Conservation (phyloP, 1,139 yeast genomes). For the Taphrina wiesneri region DNA sequence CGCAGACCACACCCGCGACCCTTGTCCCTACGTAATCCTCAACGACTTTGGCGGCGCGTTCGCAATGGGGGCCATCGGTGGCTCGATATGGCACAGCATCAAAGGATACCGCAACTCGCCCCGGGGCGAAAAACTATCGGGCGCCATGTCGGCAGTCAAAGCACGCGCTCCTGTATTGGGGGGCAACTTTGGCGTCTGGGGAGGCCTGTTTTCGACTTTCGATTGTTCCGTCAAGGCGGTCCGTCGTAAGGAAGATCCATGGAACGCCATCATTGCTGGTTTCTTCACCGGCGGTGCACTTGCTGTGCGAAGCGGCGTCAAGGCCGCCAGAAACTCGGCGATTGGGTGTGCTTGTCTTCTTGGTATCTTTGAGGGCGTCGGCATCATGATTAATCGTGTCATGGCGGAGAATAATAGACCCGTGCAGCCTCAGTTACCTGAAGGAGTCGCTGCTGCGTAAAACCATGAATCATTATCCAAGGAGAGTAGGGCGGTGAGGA, state of each 20-base stretch:
- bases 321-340: slow-evolving; percentile 93
- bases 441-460: slow-evolving; percentile 19
- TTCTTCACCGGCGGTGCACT: slow-evolving; percentile 97
- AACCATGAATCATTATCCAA: too few species aligned
- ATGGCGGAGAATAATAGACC: slow-evolving; percentile 85
- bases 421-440: slow-evolving; percentile 44
- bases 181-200: slow-evolving; percentile 99
- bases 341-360: slow-evolving; percentile 95
- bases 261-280: slow-evolving; percentile 93
- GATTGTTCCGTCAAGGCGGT: slow-evolving; percentile 95
- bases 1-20: slow-evolving; percentile 98
- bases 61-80: slow-evolving; percentile 87
- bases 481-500: too few species aligned
- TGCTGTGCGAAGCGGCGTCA: slow-evolving; percentile 99
- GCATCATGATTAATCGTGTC: slow-evolving; percentile 89
- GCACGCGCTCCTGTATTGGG: slow-evolving; percentile 98
- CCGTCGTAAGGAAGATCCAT: slow-evolving; percentile 96
- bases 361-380: slow-evolving; percentile 98
- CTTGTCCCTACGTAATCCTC: slow-evolving; percentile 94
- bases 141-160: slow-evolving; percentile 85
- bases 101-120: slow-evolving; percentile 99
- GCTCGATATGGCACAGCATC: slow-evolving; percentile 98
- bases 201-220: slow-evolving; percentile 92
- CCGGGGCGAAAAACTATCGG: slow-evolving; percentile 66
- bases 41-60: slow-evolving; percentile 99